Evolutionary conservation across 78 protist genomes (phyloP).

Genomic region (Dictyostelium capitatum): DNA sequence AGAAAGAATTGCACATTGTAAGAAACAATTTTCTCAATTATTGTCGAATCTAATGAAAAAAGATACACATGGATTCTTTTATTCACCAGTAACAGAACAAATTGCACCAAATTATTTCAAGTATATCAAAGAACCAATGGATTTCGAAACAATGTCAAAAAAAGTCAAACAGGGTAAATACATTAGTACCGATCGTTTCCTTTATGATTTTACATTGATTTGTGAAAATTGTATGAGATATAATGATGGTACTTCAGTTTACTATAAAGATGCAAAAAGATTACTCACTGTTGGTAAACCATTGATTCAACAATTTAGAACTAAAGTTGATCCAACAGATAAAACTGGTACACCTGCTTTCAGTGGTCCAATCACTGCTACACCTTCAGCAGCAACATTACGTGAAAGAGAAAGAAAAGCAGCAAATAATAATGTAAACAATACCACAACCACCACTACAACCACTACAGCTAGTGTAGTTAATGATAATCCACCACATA

Average conservation of each 20-base stretch:
- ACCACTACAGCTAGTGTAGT: background rate
- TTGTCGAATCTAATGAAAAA: slow-evolving; percentile 33
- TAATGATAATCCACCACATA: background rate
- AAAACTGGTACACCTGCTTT: background rate
- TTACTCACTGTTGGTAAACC: slow-evolving; percentile 7
- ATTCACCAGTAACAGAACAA: slow-evolving; percentile 52
- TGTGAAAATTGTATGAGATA: slow-evolving; percentile 79
- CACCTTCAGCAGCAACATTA: slow-evolving; percentile 45
- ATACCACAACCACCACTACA: background rate
- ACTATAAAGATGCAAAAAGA: slow-evolving; percentile 66
- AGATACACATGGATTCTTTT: slow-evolving; percentile 53
- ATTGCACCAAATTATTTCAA: slow-evolving; percentile 78
- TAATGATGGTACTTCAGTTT: slow-evolving; percentile 17
- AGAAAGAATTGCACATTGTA: slow-evolving; percentile 7
- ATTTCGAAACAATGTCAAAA: slow-evolving; percentile 48
- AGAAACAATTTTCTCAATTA: slow-evolving; percentile 14
- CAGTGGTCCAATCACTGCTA: slow-evolving; percentile 9
- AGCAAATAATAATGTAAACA: too few relatives aligned
- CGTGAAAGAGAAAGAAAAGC: slow-evolving; percentile 33
- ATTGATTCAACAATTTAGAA: background rate
- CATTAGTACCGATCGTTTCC: slow-evolving; percentile 2
- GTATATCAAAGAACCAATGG: slow-evolving; percentile 80
- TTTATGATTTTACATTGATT: slow-evolving; percentile 59
- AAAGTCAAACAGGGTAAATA: slow-evolving; percentile 22
- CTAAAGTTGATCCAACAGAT: slow-evolving; percentile 12